phyloP scores from a whole-genome alignment of 108 stramenopile genomes.

The Nitzschia sp. region DNA sequence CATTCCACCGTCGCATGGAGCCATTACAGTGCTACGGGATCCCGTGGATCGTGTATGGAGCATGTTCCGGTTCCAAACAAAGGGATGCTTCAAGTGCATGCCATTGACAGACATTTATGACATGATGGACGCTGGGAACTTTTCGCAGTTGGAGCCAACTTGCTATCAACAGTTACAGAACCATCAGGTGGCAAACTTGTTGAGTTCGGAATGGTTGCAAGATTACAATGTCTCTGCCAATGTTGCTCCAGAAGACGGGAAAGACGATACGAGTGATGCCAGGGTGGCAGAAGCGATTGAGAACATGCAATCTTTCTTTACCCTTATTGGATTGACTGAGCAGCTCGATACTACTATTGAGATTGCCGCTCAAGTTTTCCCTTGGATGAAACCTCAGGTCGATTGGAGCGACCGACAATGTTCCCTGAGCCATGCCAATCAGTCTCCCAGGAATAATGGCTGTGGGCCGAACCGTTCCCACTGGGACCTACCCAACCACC shows the following conservation, averaged over 20 bases:
- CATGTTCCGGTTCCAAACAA: constrained; percentile 74
- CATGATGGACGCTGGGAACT: constrained; percentile 41
- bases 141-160: neutral
- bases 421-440: constrained; percentile 53
- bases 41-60: constrained; percentile 84
- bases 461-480: constrained; percentile 41
- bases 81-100: constrained; percentile 61
- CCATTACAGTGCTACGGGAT: constrained; percentile 62
- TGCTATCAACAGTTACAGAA: constrained; percentile 67
- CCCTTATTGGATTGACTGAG: constrained; percentile 75
- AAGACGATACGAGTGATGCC: neutral
- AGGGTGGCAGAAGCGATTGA: constrained; percentile 60
- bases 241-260: neutral
- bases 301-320: constrained; percentile 61
- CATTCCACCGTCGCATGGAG: constrained; percentile 19
- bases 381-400: constrained; percentile 52
- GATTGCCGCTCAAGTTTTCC: constrained; percentile 59
- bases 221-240: neutral
- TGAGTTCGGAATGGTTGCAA: constrained; percentile 18
- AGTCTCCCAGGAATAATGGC: constrained; percentile 53
- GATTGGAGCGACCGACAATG: constrained; percentile 31
- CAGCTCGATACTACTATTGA: constrained; percentile 43
- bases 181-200: constrained; percentile 67
- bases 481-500: constrained; percentile 59
- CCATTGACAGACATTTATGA: constrained; percentile 57